phyloP scores from a whole-genome alignment of 2,329 filamentous ascomycete species.

The Huntiella omanensis region DNA sequence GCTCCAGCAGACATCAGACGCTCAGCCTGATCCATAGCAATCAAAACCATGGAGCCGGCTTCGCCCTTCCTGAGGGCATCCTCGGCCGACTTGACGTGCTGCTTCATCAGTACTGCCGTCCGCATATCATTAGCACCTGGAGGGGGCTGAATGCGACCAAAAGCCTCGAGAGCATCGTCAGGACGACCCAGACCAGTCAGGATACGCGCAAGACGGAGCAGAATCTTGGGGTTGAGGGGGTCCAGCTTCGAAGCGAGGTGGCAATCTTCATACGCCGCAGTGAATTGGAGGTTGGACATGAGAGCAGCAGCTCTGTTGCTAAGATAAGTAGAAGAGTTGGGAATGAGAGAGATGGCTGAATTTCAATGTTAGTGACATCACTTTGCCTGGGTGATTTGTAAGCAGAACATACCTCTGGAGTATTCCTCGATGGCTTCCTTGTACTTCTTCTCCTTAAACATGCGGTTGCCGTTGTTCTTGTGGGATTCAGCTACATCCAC shows the following conservation, averaged over 20 bases:
- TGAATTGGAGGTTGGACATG: constrained; percentile 69
- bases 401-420: constrained; percentile 52
- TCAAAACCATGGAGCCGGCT: constrained; percentile 76
- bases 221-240: constrained; percentile 68
- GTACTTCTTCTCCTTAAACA: constrained; percentile 91
- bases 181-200: constrained; percentile 76
- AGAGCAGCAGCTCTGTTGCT: constrained; percentile 90
- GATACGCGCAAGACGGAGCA: constrained; percentile 74
- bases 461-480: constrained; percentile 88
- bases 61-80: constrained; percentile 56
- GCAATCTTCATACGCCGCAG: constrained; percentile 72
- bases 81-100: constrained; percentile 63
- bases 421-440: constrained; percentile 78
- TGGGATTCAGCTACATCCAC: constrained; percentile 71
- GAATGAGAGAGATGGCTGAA: constrained; percentile 75
- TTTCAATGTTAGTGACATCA: constrained; percentile 2
- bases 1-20: constrained; percentile 58
- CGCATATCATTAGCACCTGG: constrained; percentile 73
- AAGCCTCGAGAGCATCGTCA: constrained; percentile 68
- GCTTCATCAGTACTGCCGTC: constrained; percentile 66
- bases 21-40: constrained; percentile 81
- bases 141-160: constrained; percentile 59
- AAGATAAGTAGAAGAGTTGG: constrained; percentile 71
- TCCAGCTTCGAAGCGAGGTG: constrained; percentile 66
- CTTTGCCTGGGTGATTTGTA: constrained; percentile 7